A percentile compares a stretch with the other conserved stretches of the same genome.
Conservation (phyloP, 75 land plant species). For the Sequoia sempervirens region DNA sequence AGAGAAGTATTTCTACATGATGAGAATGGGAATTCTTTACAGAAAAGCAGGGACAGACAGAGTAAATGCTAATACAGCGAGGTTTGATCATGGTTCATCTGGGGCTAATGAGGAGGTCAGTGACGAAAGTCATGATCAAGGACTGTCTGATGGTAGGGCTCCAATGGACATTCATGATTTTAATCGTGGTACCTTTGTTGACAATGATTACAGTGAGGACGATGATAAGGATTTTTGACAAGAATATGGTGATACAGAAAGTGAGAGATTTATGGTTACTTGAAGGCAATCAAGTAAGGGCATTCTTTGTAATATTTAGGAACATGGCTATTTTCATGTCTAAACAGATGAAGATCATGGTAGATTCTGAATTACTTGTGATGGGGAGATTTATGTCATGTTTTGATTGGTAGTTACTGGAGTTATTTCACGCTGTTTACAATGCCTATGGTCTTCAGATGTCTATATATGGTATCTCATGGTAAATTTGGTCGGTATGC, state of each 20-base stretch:
- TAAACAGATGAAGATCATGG: background rate
- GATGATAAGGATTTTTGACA: background rate
- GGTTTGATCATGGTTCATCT: background rate
- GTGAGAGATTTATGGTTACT: background rate
- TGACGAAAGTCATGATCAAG: background rate
- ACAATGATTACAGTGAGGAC: slow-evolving; percentile 6
- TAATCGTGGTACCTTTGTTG: background rate
- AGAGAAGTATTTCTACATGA: slow-evolving; percentile 52
- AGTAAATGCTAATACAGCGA: background rate
- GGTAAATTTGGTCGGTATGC: background rate
- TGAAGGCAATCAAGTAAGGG: background rate
- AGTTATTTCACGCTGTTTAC: background rate
- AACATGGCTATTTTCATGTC: background rate
- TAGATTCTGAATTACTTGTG: background rate
- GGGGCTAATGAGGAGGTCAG: background rate
- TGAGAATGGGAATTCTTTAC: slow-evolving; percentile 60
- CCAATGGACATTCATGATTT: background rate
- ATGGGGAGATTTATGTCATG: background rate
- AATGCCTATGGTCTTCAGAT: background rate
- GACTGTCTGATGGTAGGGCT: background rate
- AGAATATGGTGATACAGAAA: background rate
- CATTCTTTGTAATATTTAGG: background rate
- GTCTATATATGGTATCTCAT: background rate
- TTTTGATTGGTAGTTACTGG: background rate
- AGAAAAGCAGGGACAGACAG: slow-evolving; percentile 30